A percentile compares a stretch with the other conserved stretches of the same genome.
Conservation (phyloP, 257 asterid genomes). For the Hygrophila difformis region DNA sequence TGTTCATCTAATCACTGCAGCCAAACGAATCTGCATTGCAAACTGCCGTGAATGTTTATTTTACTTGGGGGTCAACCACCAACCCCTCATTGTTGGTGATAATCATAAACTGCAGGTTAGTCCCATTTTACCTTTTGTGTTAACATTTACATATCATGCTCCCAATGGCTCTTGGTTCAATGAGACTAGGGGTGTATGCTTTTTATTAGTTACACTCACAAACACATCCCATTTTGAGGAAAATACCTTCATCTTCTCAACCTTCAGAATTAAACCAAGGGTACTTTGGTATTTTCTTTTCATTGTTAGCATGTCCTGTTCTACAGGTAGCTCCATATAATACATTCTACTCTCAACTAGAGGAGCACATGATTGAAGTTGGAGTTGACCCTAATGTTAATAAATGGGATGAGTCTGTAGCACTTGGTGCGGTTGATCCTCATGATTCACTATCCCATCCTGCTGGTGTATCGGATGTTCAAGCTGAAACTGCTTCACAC, state of each 20-base stretch:
- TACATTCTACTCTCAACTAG: conserved; percentile 49
- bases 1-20: conserved; percentile 83
- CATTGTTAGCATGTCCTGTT: conserved; percentile 12
- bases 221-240: background rate
- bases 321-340: conserved; percentile 81
- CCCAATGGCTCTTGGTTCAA: background rate
- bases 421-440: conserved; percentile 70
- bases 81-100: conserved; percentile 93
- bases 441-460: conserved; percentile 75
- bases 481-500: conserved; percentile 68
- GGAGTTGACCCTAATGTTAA: conserved; percentile 50
- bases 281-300: background rate
- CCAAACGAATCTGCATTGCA: conserved; percentile 86
- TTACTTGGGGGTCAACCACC: conserved; percentile 94
- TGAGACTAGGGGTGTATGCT: background rate
- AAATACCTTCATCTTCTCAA: background rate
- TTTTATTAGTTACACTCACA: no score
- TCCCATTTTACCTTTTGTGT: conserved; percentile 6
- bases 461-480: conserved; percentile 72
- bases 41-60: conserved; percentile 96
- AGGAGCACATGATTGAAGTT: conserved; percentile 58
- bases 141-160: conserved; percentile 11
- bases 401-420: conserved; percentile 60
- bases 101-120: conserved; percentile 92
- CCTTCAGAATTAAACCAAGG: background rate